Conservation (phyloP, 305 asterid species). For the Euphrasia arctica region DNA sequence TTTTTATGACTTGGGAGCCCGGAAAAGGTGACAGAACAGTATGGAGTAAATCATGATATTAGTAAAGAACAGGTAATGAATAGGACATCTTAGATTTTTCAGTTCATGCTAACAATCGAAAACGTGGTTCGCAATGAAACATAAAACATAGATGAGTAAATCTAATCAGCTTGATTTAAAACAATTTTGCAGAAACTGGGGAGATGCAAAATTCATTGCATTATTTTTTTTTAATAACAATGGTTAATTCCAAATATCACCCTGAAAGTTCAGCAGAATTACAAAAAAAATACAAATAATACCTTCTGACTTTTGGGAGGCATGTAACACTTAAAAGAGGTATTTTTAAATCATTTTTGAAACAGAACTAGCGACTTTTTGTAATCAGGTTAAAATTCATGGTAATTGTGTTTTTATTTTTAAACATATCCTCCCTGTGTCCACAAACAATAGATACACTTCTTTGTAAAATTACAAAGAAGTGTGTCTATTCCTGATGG, state of each 20-base stretch:
- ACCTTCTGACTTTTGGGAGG: background rate
- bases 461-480: no score
- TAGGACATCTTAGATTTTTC: background rate
- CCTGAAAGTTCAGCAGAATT: background rate
- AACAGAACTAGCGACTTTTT: background rate
- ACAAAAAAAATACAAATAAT: background rate
- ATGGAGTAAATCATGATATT: background rate
- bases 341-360: background rate
- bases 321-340: background rate
- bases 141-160: background rate
- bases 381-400: background rate
- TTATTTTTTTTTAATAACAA: background rate
- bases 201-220: background rate
- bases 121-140: background rate
- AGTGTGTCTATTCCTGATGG: no score
- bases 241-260: background rate
- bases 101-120: background rate
- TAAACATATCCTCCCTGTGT: no score
- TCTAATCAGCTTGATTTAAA: background rate
- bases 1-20: conserved; percentile 8
- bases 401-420: no score
- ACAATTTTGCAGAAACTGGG: background rate
- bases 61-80: background rate
- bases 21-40: background rate
- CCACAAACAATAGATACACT: no score